These are phyloP conservation scores for Cocos nucifera DNA, from an alignment of 176 grass and related monocot genomes.

Conservation along the genomic window DNA sequence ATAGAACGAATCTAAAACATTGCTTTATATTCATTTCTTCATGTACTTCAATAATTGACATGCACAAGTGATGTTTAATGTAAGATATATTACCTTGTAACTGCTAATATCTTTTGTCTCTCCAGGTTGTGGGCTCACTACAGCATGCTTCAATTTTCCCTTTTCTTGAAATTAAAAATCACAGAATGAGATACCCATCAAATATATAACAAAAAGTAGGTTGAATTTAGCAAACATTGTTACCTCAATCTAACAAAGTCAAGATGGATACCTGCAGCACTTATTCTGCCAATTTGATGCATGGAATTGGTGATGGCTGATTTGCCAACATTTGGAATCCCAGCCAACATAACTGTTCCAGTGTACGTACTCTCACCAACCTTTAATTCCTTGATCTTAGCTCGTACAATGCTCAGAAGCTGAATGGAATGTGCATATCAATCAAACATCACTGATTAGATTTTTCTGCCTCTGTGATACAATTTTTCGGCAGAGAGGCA, in stretches of 20 bases:
- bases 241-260: not conserved
- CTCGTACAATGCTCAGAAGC: constrained; percentile 39
- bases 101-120: constrained; percentile 69
- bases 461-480: too few species aligned
- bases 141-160: constrained; percentile 65
- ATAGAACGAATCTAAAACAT: too few species aligned
- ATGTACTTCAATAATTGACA: too few species aligned
- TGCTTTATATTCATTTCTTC: too few species aligned
- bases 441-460: not conserved
- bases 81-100: constrained; percentile 49
- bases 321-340: constrained; percentile 78
- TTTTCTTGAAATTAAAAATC: constrained; percentile 41
- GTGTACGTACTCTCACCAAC: constrained; percentile 31
- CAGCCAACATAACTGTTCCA: constrained; percentile 49
- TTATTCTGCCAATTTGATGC: constrained; percentile 71
- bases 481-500: too few species aligned
- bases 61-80: too few species aligned
- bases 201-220: not conserved
- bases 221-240: not conserved
- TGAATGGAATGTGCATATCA: constrained; percentile 18
- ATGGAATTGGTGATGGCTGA: constrained; percentile 51
- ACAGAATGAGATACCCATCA: not conserved
- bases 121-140: constrained; percentile 60
- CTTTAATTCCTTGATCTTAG: constrained; percentile 52
- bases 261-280: constrained; percentile 38